Conservation (phyloP, 2,329 filamentous ascomycete genomes). For the Botrytis aclada region DNA sequence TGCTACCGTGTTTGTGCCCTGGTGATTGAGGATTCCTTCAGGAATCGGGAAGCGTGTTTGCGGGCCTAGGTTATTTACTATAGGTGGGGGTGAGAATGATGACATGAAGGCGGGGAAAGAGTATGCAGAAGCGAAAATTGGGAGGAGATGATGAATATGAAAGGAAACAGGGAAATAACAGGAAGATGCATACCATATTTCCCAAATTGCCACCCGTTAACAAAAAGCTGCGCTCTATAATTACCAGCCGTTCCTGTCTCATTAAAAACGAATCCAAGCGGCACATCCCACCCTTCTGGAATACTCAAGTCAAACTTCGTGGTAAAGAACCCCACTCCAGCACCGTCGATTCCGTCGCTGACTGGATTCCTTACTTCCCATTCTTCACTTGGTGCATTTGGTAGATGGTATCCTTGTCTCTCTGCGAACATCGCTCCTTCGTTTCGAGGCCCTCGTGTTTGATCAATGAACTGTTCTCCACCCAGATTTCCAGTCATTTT, state of each 20-base stretch:
- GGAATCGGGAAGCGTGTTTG: constrained; percentile 71
- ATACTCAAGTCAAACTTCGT: constrained; percentile 55
- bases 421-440: constrained; percentile 64
- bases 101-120: neutral
- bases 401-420: constrained; percentile 60
- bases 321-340: constrained; percentile 58
- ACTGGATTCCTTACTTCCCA: constrained; percentile 46
- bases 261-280: constrained; percentile 57
- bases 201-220: constrained; percentile 75
- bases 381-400: constrained; percentile 44
- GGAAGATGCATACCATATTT: constrained; percentile 47
- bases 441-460: constrained; percentile 60
- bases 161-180: neutral
- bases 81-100: neutral
- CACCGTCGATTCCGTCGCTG: constrained; percentile 41
- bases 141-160: neutral
- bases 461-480: constrained; percentile 60
- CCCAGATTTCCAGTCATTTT: constrained; percentile 67
- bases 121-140: neutral
- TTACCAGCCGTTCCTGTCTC: constrained; percentile 40
- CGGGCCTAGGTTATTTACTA: constrained; percentile 64
- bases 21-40: constrained; percentile 68
- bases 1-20: constrained; percentile 66
- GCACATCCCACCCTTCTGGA: constrained; percentile 57
- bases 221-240: constrained; percentile 63